Evolutionary conservation across 441 rosid species (phyloP), one percentile per base, ranked within the genome.

Genomic region (Omphalea diandra): DNA sequence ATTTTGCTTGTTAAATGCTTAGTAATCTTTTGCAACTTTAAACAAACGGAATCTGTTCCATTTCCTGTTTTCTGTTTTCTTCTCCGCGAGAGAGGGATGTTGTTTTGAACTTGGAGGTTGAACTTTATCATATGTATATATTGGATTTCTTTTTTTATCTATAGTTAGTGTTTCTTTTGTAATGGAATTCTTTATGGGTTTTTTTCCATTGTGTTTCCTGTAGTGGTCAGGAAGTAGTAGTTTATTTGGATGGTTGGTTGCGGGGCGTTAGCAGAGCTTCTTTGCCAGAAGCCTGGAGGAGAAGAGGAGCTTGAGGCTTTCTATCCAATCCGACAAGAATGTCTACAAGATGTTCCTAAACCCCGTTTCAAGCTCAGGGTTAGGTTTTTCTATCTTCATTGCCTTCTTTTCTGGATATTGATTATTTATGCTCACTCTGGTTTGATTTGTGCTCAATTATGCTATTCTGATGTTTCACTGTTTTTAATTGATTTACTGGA

Each of bases 331-430:
- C 77, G 91, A 73, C 83, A 87, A 22, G 98, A 87, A 77, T 90
- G 87, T 78, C 63, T 64, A 79, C 80, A 85, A 5, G 90, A 86
- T 15, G 83, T 81, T 69, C 95, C 95, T 29, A 87, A 81, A 85
- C 73, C 87, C 72, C 87, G 91, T 57, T 94, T 91, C 70, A 91
- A 76, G 83, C 77, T 87, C 63, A 72, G 90, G 87, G 98, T 93
- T n/a, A 52, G 36, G 15, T n/a, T 14, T 40, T 36, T n/a, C 54
- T 5, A n/a, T 20, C 22, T 60, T 24, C 3, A 8, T 12, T 52
- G 11, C 43, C 15, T 17, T 5, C 24, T 26, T 18, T 63, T 43
- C 9, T n/a, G n/a, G 12, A n/a, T n/a, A n/a, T n/a, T n/a, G n/a
- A n/a, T n/a, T n/a, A n/a, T n/a, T n/a, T n/a, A n/a, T 27, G 31